Percentiles rank a stretch among this genome's conserved stretches.
phyloP scores from a whole-genome alignment of 2,329 filamentous ascomycete species.

The Fusarium sp. region DNA sequence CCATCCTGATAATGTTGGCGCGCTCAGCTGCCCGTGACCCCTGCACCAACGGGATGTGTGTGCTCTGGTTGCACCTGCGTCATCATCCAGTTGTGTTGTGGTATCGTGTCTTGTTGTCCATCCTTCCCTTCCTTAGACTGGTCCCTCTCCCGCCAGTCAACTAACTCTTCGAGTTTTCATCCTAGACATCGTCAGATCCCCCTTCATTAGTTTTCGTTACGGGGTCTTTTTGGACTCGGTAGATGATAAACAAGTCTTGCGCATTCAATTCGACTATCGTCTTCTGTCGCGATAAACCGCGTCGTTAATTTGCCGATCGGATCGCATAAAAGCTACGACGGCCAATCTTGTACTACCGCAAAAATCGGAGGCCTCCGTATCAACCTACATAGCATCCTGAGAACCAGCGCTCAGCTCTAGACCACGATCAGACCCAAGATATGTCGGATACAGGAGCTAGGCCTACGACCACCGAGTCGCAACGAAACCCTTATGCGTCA shows the following conservation, averaged over 20 bases:
- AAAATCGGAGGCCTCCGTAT: constrained; percentile 33
- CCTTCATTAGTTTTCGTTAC: constrained; percentile 4
- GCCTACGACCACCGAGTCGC: constrained; percentile 49
- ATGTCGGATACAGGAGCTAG: constrained; percentile 46
- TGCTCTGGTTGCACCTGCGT: constrained; percentile 43
- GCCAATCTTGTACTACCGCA: constrained; percentile 16
- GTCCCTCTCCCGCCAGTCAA: constrained; percentile 5
- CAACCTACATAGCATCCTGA: background rate
- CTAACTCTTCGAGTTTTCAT: constrained; percentile 13
- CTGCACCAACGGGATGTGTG: constrained; percentile 13
- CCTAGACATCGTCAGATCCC: constrained; percentile 20
- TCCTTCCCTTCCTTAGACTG: constrained; percentile 26
- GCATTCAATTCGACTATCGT: constrained; percentile 2
- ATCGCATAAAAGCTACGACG: constrained; percentile 29
- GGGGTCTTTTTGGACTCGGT: background rate
- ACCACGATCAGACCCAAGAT: constrained; percentile 9
- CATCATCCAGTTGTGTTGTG: constrained; percentile 35
- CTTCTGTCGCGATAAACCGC: constrained; percentile 22
- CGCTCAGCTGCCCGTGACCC: constrained; percentile 14
- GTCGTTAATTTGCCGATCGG: constrained; percentile 29
- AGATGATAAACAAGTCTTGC: constrained; percentile 12
- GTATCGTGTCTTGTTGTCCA: constrained; percentile 29
- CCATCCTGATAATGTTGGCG: constrained; percentile 6
- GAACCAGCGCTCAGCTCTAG: background rate
- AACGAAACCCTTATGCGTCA: constrained; percentile 68